phyloP scores from a whole-genome alignment of 208 protist genomes.

The Novymonas esmeraldas region DNA sequence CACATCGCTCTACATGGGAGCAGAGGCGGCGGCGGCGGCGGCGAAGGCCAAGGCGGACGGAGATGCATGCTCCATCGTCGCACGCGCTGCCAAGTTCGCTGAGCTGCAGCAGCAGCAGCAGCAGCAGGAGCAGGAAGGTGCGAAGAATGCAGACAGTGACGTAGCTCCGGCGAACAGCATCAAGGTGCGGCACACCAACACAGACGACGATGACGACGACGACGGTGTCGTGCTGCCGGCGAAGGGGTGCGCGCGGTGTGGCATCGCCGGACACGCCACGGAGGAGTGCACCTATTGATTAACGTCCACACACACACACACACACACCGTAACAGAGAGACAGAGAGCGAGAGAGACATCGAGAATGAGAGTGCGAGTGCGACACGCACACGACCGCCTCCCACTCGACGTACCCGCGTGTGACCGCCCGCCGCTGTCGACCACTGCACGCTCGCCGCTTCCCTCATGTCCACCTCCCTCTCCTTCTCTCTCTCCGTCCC shows the following conservation, averaged over 20 bases:
- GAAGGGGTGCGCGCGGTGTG: slow-evolving; percentile 62
- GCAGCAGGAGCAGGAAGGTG: slow-evolving; percentile 2
- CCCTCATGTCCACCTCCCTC: too few relatives aligned
- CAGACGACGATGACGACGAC: background rate
- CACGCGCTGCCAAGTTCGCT: slow-evolving; percentile 35
- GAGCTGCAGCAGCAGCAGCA: slow-evolving; percentile 1
- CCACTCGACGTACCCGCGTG: too few relatives aligned
- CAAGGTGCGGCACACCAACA: slow-evolving; percentile 2
- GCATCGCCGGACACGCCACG: slow-evolving; percentile 52
- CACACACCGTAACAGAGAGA: background rate
- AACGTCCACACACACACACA: background rate
- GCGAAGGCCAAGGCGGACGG: slow-evolving; percentile 6
- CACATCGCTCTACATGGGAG: slow-evolving; percentile 24
- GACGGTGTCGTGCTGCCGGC: slow-evolving; percentile 5
- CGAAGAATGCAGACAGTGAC: background rate
- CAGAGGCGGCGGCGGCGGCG: slow-evolving; percentile 13
- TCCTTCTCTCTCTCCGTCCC: too few relatives aligned
- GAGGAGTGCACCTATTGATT: slow-evolving; percentile 50
- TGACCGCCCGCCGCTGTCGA: too few relatives aligned
- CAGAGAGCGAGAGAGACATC: background rate
- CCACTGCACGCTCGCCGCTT: too few relatives aligned
- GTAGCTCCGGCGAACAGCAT: background rate
- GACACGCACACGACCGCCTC: too few relatives aligned
- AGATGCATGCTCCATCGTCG: slow-evolving; percentile 25
- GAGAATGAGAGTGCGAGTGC: too few relatives aligned